phyloP scores from a whole-genome alignment of 495 filamentous ascomycete species.

The Ramalina peruviana region DNA sequence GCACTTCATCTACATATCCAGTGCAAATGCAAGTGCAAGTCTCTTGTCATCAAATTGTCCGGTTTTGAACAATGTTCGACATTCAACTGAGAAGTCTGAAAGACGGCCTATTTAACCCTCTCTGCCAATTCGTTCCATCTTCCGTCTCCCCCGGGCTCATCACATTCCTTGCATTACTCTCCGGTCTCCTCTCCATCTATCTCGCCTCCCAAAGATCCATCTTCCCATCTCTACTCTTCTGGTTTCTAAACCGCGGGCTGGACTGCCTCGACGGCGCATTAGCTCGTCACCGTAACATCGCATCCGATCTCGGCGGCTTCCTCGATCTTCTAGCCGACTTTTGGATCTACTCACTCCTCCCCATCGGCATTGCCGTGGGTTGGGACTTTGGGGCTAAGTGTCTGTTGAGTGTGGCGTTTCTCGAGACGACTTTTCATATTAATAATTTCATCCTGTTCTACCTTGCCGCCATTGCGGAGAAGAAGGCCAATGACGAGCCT shows the following conservation, averaged over 20 bases:
- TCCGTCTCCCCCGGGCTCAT: constrained; percentile 13
- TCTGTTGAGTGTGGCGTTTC: constrained; percentile 16
- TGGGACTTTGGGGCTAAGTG: not conserved
- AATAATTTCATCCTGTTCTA: constrained; percentile 28
- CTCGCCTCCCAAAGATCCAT: not conserved
- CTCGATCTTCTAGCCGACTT: constrained; percentile 23
- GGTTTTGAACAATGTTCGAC: too few relatives aligned
- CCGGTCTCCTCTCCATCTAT: constrained; percentile 11
- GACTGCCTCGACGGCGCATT: constrained; percentile 23
- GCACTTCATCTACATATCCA: too few relatives aligned
- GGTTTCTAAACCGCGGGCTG: constrained; percentile 19
- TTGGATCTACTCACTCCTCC: constrained; percentile 21
- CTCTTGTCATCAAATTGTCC: too few relatives aligned
- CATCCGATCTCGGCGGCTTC: constrained; percentile 22
- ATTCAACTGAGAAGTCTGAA: constrained; percentile 18
- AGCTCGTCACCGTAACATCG: constrained; percentile 14
- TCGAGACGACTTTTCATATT: constrained; percentile 21
- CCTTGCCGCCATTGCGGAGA: constrained; percentile 18
- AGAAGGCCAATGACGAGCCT: constrained; percentile 1
- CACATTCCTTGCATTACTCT: constrained; percentile 16
- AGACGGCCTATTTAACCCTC: constrained; percentile 15
- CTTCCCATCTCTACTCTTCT: constrained; percentile 9
- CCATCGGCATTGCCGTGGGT: constrained; percentile 12
- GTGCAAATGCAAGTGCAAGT: too few relatives aligned
- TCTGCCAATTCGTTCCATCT: constrained; percentile 12